These are phyloP conservation scores for Globisporangium spinosum DNA, from an alignment of 352 stramenopile species.

Conservation along the genomic window DNA sequence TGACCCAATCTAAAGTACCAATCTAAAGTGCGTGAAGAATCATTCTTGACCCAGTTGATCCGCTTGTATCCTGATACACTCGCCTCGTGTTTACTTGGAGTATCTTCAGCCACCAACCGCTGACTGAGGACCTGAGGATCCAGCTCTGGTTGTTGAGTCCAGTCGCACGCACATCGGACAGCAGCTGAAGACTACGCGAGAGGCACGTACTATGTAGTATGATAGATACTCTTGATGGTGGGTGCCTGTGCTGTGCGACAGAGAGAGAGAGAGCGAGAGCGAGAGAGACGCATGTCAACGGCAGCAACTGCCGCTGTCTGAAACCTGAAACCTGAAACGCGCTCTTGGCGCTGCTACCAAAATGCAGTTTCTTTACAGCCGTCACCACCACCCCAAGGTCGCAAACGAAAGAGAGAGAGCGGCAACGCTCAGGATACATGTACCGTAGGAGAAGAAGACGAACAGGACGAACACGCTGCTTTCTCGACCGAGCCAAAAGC, in stretches of 20 bases:
- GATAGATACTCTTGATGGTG: neutral
- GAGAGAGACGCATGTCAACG: neutral
- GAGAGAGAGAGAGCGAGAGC: neutral
- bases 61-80: neutral
- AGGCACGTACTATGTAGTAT: neutral
- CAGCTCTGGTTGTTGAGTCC: too few species aligned
- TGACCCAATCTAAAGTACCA: too few species aligned
- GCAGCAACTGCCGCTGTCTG: neutral
- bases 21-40: too few species aligned
- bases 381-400: neutral
- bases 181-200: neutral
- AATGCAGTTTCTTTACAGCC: neutral
- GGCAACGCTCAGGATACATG: too few species aligned
- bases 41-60: too few species aligned
- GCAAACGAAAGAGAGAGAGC: neutral
- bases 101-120: neutral
- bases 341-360: neutral
- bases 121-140: neutral
- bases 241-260: neutral
- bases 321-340: neutral
- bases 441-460: neutral
- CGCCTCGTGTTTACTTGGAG: neutral
- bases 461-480: neutral
- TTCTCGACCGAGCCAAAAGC: too few species aligned
- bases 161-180: neutral